Evolutionary conservation across 2,329 filamentous ascomycete genomes (phyloP).

Genomic region (Ceratocystis diversiconidia): DNA sequence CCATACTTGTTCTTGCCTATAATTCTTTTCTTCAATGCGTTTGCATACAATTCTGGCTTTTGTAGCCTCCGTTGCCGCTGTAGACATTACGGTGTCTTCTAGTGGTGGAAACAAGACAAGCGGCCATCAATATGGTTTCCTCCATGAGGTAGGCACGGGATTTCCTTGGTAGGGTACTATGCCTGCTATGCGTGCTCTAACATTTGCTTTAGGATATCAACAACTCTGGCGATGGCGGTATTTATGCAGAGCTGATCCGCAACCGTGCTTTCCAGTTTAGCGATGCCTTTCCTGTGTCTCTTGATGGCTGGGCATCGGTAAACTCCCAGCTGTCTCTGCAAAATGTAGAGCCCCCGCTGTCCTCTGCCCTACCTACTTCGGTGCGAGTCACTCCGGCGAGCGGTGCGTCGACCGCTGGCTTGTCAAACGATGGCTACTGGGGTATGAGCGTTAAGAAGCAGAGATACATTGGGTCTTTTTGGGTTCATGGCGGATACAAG

Average conservation of each 20-base stretch:
- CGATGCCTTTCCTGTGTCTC: conserved; percentile 29
- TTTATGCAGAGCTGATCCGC: conserved; percentile 56
- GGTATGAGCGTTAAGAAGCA: conserved; percentile 38
- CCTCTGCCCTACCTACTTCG: conserved; percentile 37
- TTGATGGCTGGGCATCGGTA: conserved; percentile 34
- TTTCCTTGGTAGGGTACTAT: too few relatives aligned
- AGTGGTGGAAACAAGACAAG: conserved; percentile 31
- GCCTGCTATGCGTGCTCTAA: neutral
- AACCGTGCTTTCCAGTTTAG: conserved; percentile 56
- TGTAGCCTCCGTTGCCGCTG: conserved; percentile 20
- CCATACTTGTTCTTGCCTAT: neutral
- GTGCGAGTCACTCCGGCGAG: conserved; percentile 31
- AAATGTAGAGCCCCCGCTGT: conserved; percentile 34
- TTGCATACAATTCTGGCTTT: conserved; percentile 7
- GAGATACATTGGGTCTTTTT: conserved; percentile 38
- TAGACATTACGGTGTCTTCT: conserved; percentile 28
- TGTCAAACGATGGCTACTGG: conserved; percentile 43
- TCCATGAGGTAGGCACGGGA: conserved; percentile 28
- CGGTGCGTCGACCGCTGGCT: conserved; percentile 27
- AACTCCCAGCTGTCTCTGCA: conserved; percentile 35
- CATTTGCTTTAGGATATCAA: conserved; percentile 40
- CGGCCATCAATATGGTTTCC: conserved; percentile 33
- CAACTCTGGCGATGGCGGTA: conserved; percentile 56
- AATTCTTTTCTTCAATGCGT: conserved; percentile 4
- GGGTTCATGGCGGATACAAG: conserved; percentile 36